Base-by-base conservation (phyloP, 2,329 filamentous ascomycete species). In the Nothophoma quercina region DNA sequence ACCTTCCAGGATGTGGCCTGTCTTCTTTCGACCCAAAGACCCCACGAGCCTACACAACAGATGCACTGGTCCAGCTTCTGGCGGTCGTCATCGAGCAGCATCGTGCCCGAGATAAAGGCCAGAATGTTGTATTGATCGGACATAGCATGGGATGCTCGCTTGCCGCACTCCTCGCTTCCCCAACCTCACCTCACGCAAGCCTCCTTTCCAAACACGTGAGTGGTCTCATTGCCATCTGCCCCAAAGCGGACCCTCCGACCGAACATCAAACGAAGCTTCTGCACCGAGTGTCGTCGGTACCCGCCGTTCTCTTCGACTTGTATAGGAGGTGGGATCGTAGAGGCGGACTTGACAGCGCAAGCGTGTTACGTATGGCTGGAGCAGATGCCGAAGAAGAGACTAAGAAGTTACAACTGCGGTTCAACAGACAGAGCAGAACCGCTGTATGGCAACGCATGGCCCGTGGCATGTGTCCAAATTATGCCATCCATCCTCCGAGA, bases 141-240 rank as follows among this genome's bases (percentile, higher is more conserved):
- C 95, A 99, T 69, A 96, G 91, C 70, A 89, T 97, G 85, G 95
- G 95, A 6, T 92, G 89, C 52, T 89, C 89, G 3, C 78, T 97
- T 16, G 85, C 88, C 5, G 87, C 90, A 21, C 78, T 88, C 13
- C 78, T 98, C 43, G 88, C 91, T 8, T 87, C 85, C 0, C 77
- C 80, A 2, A 75, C 81, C 58, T 85, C 82, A 2, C 74, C 81
- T 1, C 77, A 86, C 52, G 77, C 74, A 18, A 78, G 79, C 21
- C 71, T 77, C 1, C 65, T 91, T n/a, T 79, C 83, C 25, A 74
- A 86, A 8, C 79, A 90, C 65, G 82, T 96, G n/a, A 76, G 87
- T 38, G 92, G 90, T 0, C 70, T 97, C 6, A 79, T 97, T 23
- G 91, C 87, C 3, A 87, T 98, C 19, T 97, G 92, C 59, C 93